Conservation (phyloP, 2,329 filamentous ascomycete genomes). For the Diplocarpon mali region DNA sequence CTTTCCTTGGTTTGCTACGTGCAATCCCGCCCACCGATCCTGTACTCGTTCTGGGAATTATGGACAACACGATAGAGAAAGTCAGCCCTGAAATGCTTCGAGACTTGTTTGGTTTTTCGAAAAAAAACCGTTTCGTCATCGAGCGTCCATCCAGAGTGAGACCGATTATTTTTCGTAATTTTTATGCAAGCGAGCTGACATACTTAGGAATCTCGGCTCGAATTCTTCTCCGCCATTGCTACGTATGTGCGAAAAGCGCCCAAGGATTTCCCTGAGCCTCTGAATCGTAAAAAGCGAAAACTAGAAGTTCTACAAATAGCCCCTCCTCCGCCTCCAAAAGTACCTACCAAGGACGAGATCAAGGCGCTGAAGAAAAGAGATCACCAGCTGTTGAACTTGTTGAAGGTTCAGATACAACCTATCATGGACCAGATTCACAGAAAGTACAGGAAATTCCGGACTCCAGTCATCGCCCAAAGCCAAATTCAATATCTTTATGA, state of each 20-base stretch:
- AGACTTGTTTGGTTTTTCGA: constrained; percentile 78
- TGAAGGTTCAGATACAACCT: constrained; percentile 83
- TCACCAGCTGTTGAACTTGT: constrained; percentile 67
- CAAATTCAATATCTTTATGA: constrained; percentile 75
- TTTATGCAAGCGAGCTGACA: constrained; percentile 21
- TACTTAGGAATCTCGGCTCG: constrained; percentile 48
- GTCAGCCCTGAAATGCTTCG: constrained; percentile 53
- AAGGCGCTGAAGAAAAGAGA: constrained; percentile 75
- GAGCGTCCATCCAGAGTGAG: constrained; percentile 52
- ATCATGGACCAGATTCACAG: constrained; percentile 95
- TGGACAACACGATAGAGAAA: constrained; percentile 56
- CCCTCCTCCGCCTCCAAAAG: constrained; percentile 56
- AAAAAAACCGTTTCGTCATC: constrained; percentile 64
- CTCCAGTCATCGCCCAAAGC: constrained; percentile 61
- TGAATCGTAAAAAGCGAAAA: constrained; percentile 75
- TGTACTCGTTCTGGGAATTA: constrained; percentile 75
- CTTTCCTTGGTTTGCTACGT: constrained; percentile 71
- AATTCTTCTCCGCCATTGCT: constrained; percentile 70
- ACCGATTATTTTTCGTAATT: constrained; percentile 6
- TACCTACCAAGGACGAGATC: constrained; percentile 65
- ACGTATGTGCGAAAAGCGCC: constrained; percentile 71
- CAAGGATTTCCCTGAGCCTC: constrained; percentile 74
- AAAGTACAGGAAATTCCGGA: constrained; percentile 81
- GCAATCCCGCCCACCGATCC: constrained; percentile 85
- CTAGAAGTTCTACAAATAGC: constrained; percentile 69